phyloP scores from a whole-genome alignment of 768 basidiomycete genomes.

The Cubamyces sp. region DNA sequence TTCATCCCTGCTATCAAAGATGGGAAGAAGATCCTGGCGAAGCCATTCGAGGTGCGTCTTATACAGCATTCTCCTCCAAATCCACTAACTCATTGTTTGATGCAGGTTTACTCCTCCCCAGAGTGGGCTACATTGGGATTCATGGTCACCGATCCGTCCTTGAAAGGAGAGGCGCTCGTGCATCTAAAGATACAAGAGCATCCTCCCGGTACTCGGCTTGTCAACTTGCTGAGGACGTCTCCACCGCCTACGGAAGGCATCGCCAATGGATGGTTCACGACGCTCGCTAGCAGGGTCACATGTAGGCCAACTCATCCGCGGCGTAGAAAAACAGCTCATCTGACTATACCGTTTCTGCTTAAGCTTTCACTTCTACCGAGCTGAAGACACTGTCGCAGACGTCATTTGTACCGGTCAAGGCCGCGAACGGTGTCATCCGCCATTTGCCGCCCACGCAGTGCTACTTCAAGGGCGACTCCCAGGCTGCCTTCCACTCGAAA shows the following conservation, averaged over 20 bases:
- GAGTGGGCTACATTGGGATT: slow-evolving; percentile 83
- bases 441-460: slow-evolving; percentile 68
- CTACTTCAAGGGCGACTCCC: slow-evolving; percentile 59
- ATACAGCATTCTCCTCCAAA: neutral
- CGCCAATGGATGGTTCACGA: slow-evolving; percentile 69
- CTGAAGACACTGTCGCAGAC: slow-evolving; percentile 58
- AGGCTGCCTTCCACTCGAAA: slow-evolving; percentile 71
- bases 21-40: slow-evolving; percentile 57
- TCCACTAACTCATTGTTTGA: neutral
- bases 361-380: slow-evolving; percentile 64
- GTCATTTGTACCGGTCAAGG: slow-evolving; percentile 67
- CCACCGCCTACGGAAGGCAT: slow-evolving; percentile 57
- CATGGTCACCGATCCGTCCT: slow-evolving; percentile 57
- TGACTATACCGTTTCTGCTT: neutral
- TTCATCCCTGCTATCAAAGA: slow-evolving; percentile 79
- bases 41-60: slow-evolving; percentile 62
- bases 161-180: slow-evolving; percentile 52
- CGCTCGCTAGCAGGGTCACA: slow-evolving; percentile 63
- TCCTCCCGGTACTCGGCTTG: slow-evolving; percentile 64
- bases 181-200: slow-evolving; percentile 74
- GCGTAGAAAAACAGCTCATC: neutral
- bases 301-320: slow-evolving; percentile 45
- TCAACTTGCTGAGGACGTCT: slow-evolving; percentile 59
- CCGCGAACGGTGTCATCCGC: slow-evolving; percentile 35
- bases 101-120: slow-evolving; percentile 68